Evolutionary conservation across 2,329 filamentous ascomycete species (phyloP).

Genomic region (Cercospora zeae-maydis): DNA sequence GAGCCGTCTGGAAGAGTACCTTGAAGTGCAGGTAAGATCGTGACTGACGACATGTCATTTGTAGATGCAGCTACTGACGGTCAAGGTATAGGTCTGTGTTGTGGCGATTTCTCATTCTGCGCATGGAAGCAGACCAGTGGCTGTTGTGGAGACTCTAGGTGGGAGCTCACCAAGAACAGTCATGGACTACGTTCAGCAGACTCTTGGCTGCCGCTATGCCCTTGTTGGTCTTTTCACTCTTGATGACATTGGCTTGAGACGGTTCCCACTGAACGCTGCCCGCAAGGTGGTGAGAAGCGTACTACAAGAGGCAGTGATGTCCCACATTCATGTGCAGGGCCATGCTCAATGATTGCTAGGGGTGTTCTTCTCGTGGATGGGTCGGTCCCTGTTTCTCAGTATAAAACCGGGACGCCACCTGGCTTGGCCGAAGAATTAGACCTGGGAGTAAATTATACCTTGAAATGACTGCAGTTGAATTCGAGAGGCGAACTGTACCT

Average conservation of each 20-base stretch:
- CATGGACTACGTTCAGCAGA: neutral
- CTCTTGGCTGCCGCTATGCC: neutral
- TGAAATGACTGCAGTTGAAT: too few relatives aligned
- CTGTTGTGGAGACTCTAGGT: neutral
- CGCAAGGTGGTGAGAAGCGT: neutral
- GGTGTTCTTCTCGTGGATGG: too few relatives aligned
- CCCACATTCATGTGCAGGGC: neutral
- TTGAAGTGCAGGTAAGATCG: neutral
- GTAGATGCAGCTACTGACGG: neutral
- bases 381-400: too few relatives aligned
- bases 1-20: neutral
- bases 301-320: neutral
- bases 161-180: neutral
- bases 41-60: neutral
- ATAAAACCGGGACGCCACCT: too few relatives aligned
- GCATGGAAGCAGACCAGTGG: neutral
- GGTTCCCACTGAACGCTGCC: neutral
- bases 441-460: too few relatives aligned
- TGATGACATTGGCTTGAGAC: neutral
- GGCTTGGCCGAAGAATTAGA: too few relatives aligned
- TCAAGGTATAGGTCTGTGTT: neutral
- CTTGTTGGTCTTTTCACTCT: neutral
- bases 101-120: neutral
- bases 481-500: too few relatives aligned
- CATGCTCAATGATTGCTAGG: neutral